These are phyloP conservation scores for Dactylonectria macrodidyma DNA, from an alignment of 2,329 filamentous ascomycete species.

Conservation along the genomic window DNA sequence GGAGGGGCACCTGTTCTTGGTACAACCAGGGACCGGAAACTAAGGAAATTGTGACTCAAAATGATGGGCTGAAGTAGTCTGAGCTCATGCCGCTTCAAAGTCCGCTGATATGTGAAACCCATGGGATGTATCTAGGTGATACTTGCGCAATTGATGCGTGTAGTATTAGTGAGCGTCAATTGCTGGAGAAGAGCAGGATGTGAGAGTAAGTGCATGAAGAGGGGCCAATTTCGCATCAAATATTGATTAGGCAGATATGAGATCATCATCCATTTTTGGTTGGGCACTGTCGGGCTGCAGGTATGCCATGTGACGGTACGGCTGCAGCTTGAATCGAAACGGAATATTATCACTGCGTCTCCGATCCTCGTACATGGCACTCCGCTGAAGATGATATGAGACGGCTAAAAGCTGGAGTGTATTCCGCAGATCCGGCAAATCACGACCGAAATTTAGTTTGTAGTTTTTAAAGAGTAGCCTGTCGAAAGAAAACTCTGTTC, in stretches of 20 bases:
- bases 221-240: too few species aligned
- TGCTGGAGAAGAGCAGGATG: too few species aligned
- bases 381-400: too few species aligned
- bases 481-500: too few species aligned
- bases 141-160: too few species aligned
- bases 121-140: neutral
- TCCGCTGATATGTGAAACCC: neutral
- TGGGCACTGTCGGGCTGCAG: neutral
- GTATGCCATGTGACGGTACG: neutral
- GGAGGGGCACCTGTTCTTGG: neutral
- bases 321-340: neutral
- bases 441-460: too few species aligned
- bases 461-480: too few species aligned
- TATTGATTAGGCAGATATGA: too few species aligned
- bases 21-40: neutral
- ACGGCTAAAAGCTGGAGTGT: too few species aligned
- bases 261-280: neutral
- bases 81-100: neutral
- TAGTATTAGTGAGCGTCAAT: too few species aligned
- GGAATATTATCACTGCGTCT: neutral
- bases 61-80: neutral
- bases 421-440: too few species aligned
- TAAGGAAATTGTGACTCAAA: neutral
- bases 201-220: too few species aligned
- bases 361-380: neutral